Evolutionary conservation across 306 rosid genomes (phyloP), one percentile per base, ranked within the genome.

Genomic region (Purshia tridentata): DNA sequence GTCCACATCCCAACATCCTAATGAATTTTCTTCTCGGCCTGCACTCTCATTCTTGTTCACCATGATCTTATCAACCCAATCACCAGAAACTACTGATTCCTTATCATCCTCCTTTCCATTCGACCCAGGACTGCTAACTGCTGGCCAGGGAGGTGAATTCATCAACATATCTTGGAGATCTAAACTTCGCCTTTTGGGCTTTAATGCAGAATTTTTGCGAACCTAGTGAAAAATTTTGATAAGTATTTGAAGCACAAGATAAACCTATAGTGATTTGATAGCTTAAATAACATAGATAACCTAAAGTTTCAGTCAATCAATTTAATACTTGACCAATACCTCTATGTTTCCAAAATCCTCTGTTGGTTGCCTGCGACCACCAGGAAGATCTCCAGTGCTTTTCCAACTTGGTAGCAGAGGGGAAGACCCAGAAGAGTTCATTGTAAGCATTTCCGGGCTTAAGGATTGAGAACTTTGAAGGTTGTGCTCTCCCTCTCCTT

Each of bases 1-100:
- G 72, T 88, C 90, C 72, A 75, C 45, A 68, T 90, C 97, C 97
- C 92, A 88, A n/a, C 74, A 71, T 76, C 78, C 89, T 65, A 86
- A 67, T 0, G 85, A 77, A 77, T 79, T 84, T 8, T 90, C 92
- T 72, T 87, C 87, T 65, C 91, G 76, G 15, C 81, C 84, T 23
- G 78, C 45, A 55, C 77, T 70, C 53, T 82, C 92, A n/a, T 72
- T 70, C 70, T 87, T 82, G 72, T 85, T 89, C 73, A 88, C 83
- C 54, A 60, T 63, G 57, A 80, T 70, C 75, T 83, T 92, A 72
- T 88, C 91, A 48, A 65, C 76, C 90, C 87, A 88, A 60, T 88
- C 91, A 6, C 87, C 86, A 1, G 67, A 50, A 16, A 57, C 8
- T 45, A 76, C 74, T 5, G 88, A 88, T 46, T 81, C 91, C 77